Conservation (phyloP, 139 green algal species). For the Limnomonas spitsbergensis region DNA sequence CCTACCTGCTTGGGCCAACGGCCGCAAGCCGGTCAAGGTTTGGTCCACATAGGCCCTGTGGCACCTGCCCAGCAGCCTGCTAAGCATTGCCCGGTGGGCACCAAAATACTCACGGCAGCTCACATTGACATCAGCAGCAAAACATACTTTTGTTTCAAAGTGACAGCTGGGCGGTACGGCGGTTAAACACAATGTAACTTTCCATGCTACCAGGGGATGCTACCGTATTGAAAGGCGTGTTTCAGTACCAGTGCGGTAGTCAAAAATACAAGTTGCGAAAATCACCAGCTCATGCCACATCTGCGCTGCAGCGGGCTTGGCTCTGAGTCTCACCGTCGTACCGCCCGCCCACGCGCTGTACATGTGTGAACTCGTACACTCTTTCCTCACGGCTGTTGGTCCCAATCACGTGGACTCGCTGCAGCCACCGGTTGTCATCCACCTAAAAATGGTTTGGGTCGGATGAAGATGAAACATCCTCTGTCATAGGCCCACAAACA, state of each 20-base stretch:
- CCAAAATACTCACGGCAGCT: background rate
- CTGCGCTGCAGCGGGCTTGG: too few species aligned
- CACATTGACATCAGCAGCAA: too few species aligned
- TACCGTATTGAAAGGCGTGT: too few species aligned
- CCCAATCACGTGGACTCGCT: conserved; percentile 43
- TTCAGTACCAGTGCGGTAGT: too few species aligned
- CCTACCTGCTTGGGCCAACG: background rate
- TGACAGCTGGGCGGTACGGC: background rate
- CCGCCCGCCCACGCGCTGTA: conserved; percentile 46
- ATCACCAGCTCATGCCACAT: too few species aligned
- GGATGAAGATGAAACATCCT: too few species aligned
- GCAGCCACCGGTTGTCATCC: conserved; percentile 39
- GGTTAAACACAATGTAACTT: background rate
- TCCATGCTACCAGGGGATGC: too few species aligned
- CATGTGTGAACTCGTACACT: conserved; percentile 40
- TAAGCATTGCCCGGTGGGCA: background rate
- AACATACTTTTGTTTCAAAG: background rate
- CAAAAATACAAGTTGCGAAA: too few species aligned
- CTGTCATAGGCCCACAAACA: too few species aligned
- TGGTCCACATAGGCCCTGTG: background rate
- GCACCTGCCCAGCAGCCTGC: background rate
- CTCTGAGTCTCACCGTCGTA: conserved; percentile 49
- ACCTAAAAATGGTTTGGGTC: conserved; percentile 26
- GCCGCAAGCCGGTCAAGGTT: background rate
- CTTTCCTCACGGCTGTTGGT: conserved; percentile 33